phyloP scores from a whole-genome alignment of 2,329 filamentous ascomycete genomes.

The Colletotrichum sp. region DNA sequence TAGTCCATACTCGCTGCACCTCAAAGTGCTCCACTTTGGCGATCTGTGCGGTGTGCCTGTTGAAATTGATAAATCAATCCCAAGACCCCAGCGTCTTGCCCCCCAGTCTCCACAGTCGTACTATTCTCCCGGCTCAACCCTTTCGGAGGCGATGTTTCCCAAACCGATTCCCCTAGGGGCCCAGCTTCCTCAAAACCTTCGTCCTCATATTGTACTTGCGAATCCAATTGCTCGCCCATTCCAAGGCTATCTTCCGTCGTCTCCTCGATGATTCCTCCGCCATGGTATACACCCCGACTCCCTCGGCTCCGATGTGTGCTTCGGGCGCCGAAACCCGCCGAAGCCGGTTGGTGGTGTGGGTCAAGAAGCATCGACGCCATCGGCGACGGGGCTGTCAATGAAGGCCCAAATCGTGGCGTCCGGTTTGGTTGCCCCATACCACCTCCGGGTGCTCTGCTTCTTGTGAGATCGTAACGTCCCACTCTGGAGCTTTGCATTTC shows the following conservation, averaged over 20 bases:
- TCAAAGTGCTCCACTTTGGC: slow-evolving; percentile 38
- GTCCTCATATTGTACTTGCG: slow-evolving; percentile 65
- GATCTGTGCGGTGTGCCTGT: slow-evolving; percentile 58
- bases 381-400: slow-evolving; percentile 61
- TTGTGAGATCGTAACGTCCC: slow-evolving; percentile 49
- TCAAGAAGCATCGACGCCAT: slow-evolving; percentile 78
- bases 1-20: neutral
- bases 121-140: slow-evolving; percentile 59
- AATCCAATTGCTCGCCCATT: slow-evolving; percentile 41
- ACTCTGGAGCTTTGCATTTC: slow-evolving; percentile 61
- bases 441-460: slow-evolving; percentile 42
- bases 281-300: slow-evolving; percentile 49
- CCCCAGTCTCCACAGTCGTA: slow-evolving; percentile 46
- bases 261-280: slow-evolving; percentile 62
- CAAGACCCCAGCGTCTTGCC: slow-evolving; percentile 59
- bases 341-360: slow-evolving; percentile 73
- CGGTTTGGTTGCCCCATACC: slow-evolving; percentile 37
- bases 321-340: slow-evolving; percentile 47
- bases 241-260: slow-evolving; percentile 51
- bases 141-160: slow-evolving; percentile 61
- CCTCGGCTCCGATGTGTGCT: slow-evolving; percentile 53
- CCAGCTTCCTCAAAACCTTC: slow-evolving; percentile 57
- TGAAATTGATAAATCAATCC: slow-evolving; percentile 65
- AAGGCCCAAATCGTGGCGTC: slow-evolving; percentile 49
- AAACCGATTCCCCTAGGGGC: slow-evolving; percentile 62